Base-by-base conservation (phyloP, 2,329 filamentous ascomycete species). In the Colletotrichum sp. region DNA sequence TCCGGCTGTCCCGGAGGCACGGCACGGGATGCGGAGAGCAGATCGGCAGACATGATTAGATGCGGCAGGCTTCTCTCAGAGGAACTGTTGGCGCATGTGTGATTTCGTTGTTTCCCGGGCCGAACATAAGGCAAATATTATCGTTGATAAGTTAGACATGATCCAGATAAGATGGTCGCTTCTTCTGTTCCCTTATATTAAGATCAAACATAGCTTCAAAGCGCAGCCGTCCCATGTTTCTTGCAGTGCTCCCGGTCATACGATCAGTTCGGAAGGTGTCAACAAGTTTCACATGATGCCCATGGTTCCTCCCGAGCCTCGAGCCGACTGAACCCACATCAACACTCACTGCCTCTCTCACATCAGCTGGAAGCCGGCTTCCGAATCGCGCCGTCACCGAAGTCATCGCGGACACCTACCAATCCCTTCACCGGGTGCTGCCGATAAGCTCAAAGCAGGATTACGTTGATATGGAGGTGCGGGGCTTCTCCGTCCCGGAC, bases 1-100 rank as follows among this genome's bases (percentile, higher is more conserved):
- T 8, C 44, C 44, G 26, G 59, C 13, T 52, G 32, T 16, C 59
- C 57, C 30, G 32, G 67, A 26, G 39, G 59, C n/a, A 15, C 32
- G 9, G 71, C 13, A 10, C 18, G 59, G 44, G 44, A 49, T 15
- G 39, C 49, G 39, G 71, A 71, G 4, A 74, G 30, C 7, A 74
- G 18, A 44, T 34, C 16, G 26, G 67, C n/a, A 7, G 67, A 59
- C 71, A 71, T 74, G 32, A n/a, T 49, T 7, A 39, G 6, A 7
- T 8, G 13, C 5, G 32, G 24, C n/a, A 12, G 44, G 8, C 1
- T 7, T 52, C n/a, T 4, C 44, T 21, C 2, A 49, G 6, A 49
- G 10, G 2, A 13, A 7, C 2, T 21, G 1, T 49, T 49, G 44
- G n/a, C 18, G 6, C 3, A 6, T 32, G 9, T n/a, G 18, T 13